Percentiles rank a stretch among this genome's conserved stretches.
Conservation (phyloP, 306 rosid genomes). For the Rosa multiflora region DNA sequence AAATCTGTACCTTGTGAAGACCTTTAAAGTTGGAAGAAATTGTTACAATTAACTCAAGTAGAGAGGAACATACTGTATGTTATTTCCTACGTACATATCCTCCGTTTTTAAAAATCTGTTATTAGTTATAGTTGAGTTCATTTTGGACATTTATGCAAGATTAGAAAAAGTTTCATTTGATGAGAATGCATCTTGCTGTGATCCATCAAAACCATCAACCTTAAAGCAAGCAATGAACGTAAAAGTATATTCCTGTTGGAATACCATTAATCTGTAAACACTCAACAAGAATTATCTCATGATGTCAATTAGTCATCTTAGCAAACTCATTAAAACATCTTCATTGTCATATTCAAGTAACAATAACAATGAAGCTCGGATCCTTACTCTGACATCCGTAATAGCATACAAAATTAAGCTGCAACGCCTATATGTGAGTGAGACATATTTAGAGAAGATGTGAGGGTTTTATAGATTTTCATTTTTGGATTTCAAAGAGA, state of each 20-base stretch:
- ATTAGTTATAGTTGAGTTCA: background rate
- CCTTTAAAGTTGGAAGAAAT: background rate
- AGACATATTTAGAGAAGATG: too few relatives aligned
- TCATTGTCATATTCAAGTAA: too few relatives aligned
- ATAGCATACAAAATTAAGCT: background rate
- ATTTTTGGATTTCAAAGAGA: too few relatives aligned
- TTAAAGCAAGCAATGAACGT: conserved; percentile 47
- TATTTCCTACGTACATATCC: background rate
- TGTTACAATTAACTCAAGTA: background rate
- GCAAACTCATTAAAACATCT: too few relatives aligned
- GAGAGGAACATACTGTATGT: background rate
- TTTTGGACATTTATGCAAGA: too few relatives aligned
- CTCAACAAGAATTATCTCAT: conserved; percentile 75
- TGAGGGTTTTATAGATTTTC: too few relatives aligned
- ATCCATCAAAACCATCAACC: conserved; percentile 89
- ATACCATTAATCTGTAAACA: conserved; percentile 65
- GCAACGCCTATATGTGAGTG: background rate
- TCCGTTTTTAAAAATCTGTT: background rate
- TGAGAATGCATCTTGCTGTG: conserved; percentile 75
- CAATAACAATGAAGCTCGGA: background rate
- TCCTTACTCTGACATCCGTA: too few relatives aligned
- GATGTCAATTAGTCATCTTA: background rate
- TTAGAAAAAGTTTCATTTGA: background rate
- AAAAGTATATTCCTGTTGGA: conserved; percentile 53
- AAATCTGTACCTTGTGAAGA: background rate